Base-by-base conservation (phyloP, 1,139 yeast species). In the Kodamaea anthophila region DNA sequence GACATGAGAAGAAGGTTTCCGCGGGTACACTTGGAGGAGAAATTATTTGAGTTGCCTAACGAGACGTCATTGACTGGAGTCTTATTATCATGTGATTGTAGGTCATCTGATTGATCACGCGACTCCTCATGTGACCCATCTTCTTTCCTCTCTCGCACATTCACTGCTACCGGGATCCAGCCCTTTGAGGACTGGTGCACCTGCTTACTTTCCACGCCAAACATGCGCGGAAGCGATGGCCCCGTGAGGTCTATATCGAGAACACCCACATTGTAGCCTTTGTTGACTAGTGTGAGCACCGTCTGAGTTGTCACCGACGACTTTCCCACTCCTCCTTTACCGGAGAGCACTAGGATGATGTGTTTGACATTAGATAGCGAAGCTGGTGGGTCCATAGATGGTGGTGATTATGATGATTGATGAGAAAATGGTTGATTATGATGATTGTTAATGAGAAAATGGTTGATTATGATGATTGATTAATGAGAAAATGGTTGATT, bases 181-280 rank as follows among this genome's bases (percentile, higher is more conserved):
- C 96, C 96, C 2, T 74, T 70, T 0, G 76, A 59, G 0, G 93
- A 75, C 55, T 91, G 97, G 44, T 74, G 86, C 2, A 91, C 86
- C 44, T 86, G 87, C 28, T 68, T 67, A 11, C 61, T 60, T 49
- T 93, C 98, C 5, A 87, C 71, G 0, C 96, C 97, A 59, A 93
- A 86, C 94, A 93, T 87, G 30, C 98, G 66, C 2, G 99, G 98
- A 28, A 88, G 62, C 1, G 97, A 87, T 0, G 99, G 99, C 0
- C 99, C 99, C 0, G 98, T 93, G 30, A 93, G 62, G 59, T 91
- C 99, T 14, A 91, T 87, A 51, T 91, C 99, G 22, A 93, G 59
- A 0, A 91, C 94, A 2, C 98, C 99, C 9, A 91, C 96, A 45
- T 73, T 78, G 46, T 56, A 74, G 1, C 94, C 94, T 48, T 73